Conservation (phyloP, 1,284 basidiomycete species). For the Austroboletus niveus region DNA sequence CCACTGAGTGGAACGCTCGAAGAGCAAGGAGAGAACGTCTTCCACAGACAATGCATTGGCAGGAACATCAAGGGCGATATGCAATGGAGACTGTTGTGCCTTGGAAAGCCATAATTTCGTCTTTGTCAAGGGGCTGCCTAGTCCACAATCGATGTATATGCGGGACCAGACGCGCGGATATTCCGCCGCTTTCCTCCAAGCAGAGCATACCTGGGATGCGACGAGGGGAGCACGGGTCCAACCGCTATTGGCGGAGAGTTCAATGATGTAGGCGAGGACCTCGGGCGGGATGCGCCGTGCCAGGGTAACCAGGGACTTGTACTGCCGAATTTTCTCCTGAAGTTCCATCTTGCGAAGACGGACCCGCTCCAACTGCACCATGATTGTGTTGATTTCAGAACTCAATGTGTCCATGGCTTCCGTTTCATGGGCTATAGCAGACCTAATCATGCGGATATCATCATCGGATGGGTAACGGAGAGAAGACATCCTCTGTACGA, state of each 20-base stretch:
- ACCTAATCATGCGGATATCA: constrained; percentile 30
- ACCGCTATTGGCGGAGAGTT: constrained; percentile 46
- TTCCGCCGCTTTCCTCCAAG: constrained; percentile 55
- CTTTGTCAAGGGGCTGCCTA: constrained; percentile 40
- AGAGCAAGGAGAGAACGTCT: constrained; percentile 42
- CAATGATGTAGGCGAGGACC: constrained; percentile 54
- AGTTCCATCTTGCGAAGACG: constrained; percentile 44
- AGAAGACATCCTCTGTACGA: constrained; percentile 20
- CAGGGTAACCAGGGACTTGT: constrained; percentile 51
- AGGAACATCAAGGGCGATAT: constrained; percentile 44
- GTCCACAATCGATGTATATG: constrained; percentile 51
- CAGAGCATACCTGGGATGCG: constrained; percentile 57
- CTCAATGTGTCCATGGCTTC: constrained; percentile 41
- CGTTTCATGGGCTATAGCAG: constrained; percentile 42
- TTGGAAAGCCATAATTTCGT: constrained; percentile 52
- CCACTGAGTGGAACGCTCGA: constrained; percentile 45
- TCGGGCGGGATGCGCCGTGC: constrained; percentile 56
- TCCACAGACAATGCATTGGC: constrained; percentile 27
- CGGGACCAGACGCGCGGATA: constrained; percentile 58
- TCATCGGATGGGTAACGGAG: constrained; percentile 23
- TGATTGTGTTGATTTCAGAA: constrained; percentile 41
- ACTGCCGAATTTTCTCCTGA: constrained; percentile 41
- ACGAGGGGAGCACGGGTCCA: constrained; percentile 56
- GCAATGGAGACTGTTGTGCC: constrained; percentile 40
- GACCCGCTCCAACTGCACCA: constrained; percentile 42